These are phyloP conservation scores for Didymella pomorum DNA, from an alignment of 2,329 filamentous ascomycete species.

Conservation along the genomic window DNA sequence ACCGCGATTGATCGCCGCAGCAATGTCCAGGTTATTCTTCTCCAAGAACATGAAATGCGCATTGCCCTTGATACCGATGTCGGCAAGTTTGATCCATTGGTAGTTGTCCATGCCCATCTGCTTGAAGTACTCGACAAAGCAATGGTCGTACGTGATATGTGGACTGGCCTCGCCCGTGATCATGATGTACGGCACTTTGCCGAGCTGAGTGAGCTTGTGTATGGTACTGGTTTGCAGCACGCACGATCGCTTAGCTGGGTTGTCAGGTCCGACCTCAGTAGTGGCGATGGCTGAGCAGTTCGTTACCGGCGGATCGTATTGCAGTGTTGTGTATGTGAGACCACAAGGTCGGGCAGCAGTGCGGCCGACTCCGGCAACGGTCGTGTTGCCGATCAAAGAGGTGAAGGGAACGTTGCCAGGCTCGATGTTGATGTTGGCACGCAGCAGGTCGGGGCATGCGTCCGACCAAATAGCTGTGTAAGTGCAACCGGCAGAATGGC, in stretches of 20 bases:
- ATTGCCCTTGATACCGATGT: slow-evolving; percentile 60
- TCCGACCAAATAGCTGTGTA: slow-evolving; percentile 35
- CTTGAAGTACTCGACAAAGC: slow-evolving; percentile 38
- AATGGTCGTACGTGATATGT: slow-evolving; percentile 46
- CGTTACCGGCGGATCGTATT: slow-evolving; percentile 26
- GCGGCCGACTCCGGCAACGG: slow-evolving; percentile 23
- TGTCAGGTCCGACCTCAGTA: slow-evolving; percentile 21
- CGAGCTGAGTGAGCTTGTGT: slow-evolving; percentile 29
- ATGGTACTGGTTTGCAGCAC: slow-evolving; percentile 28
- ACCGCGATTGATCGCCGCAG: slow-evolving; percentile 29
- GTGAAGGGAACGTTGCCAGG: slow-evolving; percentile 29
- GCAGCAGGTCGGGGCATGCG: slow-evolving; percentile 31
- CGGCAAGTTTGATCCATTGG: slow-evolving; percentile 56
- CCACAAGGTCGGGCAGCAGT: slow-evolving; percentile 30
- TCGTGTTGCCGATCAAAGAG: slow-evolving; percentile 22
- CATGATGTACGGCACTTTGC: slow-evolving; percentile 41
- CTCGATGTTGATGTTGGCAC: slow-evolving; percentile 36
- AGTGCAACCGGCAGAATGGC: slow-evolving; percentile 32
- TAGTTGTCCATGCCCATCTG: slow-evolving; percentile 55
- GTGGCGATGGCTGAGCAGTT: slow-evolving; percentile 29
- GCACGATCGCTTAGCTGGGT: slow-evolving; percentile 25
- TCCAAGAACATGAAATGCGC: slow-evolving; percentile 65
- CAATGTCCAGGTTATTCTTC: slow-evolving; percentile 59
- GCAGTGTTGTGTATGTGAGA: slow-evolving; percentile 30
- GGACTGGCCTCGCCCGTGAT: slow-evolving; percentile 43